Conservation (phyloP, 257 asterid species). For the Nicotiana otophora region DNA sequence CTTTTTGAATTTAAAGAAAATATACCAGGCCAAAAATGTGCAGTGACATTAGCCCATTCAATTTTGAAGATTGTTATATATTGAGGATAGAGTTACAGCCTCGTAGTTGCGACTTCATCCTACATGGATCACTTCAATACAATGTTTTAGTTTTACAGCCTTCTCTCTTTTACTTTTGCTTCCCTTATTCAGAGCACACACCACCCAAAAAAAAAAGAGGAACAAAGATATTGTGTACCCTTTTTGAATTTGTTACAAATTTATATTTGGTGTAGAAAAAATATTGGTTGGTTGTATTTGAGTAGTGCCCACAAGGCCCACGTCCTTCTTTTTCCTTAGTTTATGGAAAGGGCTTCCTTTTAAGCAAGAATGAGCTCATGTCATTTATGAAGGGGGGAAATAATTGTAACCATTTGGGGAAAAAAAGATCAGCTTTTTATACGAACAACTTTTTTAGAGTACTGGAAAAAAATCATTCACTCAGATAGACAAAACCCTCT, state of each 20-base stretch:
- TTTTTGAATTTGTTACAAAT: background rate
- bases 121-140: no score
- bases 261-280: background rate
- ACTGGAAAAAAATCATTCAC: background rate
- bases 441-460: background rate
- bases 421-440: background rate
- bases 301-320: background rate
- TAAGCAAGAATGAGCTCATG: constrained; percentile 2
- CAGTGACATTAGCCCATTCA: background rate
- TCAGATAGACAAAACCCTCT: background rate
- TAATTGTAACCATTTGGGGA: background rate
- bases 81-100: no score
- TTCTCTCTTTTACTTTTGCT: background rate
- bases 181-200: background rate
- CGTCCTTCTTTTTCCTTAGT: background rate
- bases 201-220: background rate
- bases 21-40: background rate
- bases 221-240: background rate
- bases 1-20: background rate
- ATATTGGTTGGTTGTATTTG: background rate
- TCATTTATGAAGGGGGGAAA: constrained; percentile 1
- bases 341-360: background rate
- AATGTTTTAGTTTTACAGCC: no score
- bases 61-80: background rate
- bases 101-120: no score